phyloP scores from a whole-genome alignment of 31 red algal species.

The Odonthalia washingtoniensis region DNA sequence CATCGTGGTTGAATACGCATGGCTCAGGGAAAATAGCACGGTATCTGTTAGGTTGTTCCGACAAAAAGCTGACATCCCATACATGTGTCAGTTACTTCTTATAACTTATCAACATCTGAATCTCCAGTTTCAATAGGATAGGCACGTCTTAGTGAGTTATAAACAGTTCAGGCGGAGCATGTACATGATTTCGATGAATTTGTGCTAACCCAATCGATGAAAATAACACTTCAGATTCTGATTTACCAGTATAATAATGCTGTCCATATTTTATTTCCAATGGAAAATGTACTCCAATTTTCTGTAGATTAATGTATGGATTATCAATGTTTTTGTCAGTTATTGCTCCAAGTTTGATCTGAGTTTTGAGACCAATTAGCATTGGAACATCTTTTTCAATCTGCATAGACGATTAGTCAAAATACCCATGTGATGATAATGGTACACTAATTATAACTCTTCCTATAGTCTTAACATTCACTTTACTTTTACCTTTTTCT shows the following conservation, averaged over 20 bases:
- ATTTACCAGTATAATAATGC: not conserved
- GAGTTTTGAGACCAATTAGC: not conserved
- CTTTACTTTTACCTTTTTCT: not conserved
- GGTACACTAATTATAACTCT: not conserved
- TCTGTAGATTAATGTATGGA: not conserved
- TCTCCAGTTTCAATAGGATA: not conserved
- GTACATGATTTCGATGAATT: not conserved
- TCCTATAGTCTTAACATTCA: not conserved
- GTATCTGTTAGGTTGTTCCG: not conserved
- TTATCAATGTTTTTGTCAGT: conserved; percentile 8
- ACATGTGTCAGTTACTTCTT: not conserved
- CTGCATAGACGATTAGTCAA: not conserved
- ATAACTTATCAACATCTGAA: not conserved
- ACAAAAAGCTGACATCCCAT: not conserved
- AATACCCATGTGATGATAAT: not conserved
- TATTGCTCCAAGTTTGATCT: not conserved
- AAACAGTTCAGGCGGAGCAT: not conserved
- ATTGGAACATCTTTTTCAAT: conserved; percentile 11
- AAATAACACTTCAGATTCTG: not conserved
- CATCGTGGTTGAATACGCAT: not conserved
- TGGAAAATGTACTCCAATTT: not conserved
- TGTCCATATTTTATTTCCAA: not conserved
- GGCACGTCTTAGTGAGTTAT: not conserved
- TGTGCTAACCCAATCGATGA: not conserved
- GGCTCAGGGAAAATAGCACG: not conserved